Evolutionary conservation across 176 grass and related monocot species (phyloP), one percentile per base, ranked within the genome.

Genomic region (bread wheat (Triticum aestivum)): DNA sequence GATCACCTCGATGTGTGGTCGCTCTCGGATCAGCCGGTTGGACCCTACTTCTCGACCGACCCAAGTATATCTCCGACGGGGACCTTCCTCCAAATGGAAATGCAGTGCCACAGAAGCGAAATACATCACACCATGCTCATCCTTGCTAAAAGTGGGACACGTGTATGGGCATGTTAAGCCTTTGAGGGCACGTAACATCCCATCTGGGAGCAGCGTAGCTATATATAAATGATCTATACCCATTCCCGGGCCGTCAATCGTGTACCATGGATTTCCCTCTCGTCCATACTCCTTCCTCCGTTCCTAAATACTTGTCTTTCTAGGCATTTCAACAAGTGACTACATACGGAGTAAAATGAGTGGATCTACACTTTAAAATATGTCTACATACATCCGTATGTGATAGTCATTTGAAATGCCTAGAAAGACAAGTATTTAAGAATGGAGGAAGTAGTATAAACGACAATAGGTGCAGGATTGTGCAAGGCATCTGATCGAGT

Each of bases 1-100:
- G 69, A 23, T 89, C 21, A 69, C 69, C 56, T 56, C 12, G 77
- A 75, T 69, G 26, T n/a, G 27, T 65, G 52, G 78, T 82, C 65
- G 37, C 82, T 92, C 62, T 82, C 69, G 59, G 34, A 75, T 34
- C 21, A 20, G 24, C 79, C 56, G 32, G 66, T 12, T 82, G 84
- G 86, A 39, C 83, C 75, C 33, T 73, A 24, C 83, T 54, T 54
- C 51, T 54, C 15, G 51, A 18, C 89, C 83, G 91, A 94, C 89
- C 92, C 9, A 89, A 92, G 51, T 91, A 86, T 87, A 75, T 84
- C 88, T 94, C 83, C 0, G 85, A 91, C 42, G 61, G 69, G 38
- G 95, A 93, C 92, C 59, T 45, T 93, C 82, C 95, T 88, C 92
- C 89, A 85, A 91, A 93, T 90, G 85, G 79, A 91, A 88, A 84